Evolutionary conservation across 345 rosid species (phyloP).

Genomic region (Linum usitatissimum): DNA sequence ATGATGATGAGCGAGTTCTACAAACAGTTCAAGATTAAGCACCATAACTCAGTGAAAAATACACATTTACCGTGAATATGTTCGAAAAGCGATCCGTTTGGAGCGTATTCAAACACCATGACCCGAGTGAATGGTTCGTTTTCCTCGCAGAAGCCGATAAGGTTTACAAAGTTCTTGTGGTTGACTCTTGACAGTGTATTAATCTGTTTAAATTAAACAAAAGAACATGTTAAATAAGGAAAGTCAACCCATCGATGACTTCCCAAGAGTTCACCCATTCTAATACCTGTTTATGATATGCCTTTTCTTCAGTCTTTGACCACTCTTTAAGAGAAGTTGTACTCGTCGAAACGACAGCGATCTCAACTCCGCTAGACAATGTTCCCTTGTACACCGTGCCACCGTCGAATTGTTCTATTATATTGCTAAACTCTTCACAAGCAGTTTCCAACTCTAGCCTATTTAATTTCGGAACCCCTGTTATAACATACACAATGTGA

Average conservation of each 20-base stretch:
- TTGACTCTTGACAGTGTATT: slow-evolving; percentile 68
- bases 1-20: too few species aligned
- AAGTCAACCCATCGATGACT: too few species aligned
- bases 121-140: slow-evolving; percentile 77
- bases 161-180: slow-evolving; percentile 91
- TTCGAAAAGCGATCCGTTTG: slow-evolving; percentile 77
- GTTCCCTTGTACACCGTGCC: slow-evolving; percentile 83
- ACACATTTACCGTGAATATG: slow-evolving; percentile 63
- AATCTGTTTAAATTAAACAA: slow-evolving; percentile 32
- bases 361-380: slow-evolving; percentile 95
- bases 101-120: slow-evolving; percentile 99
- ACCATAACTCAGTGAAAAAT: too few species aligned
- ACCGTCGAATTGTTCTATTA: slow-evolving; percentile 45
- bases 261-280: too few species aligned
- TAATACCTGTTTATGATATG: slow-evolving; percentile 61
- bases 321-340: slow-evolving; percentile 46
- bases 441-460: slow-evolving; percentile 83
- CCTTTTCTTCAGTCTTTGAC: slow-evolving; percentile 52
- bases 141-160: slow-evolving; percentile 81
- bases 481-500: not conserved
- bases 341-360: slow-evolving; percentile 58
- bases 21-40: too few species aligned
- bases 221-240: not conserved
- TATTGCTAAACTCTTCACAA: slow-evolving; percentile 97
- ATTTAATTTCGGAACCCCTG: slow-evolving; percentile 95